Conservation (phyloP, 2,329 filamentous ascomycete genomes). For the Colletotrichum kahawae region DNA sequence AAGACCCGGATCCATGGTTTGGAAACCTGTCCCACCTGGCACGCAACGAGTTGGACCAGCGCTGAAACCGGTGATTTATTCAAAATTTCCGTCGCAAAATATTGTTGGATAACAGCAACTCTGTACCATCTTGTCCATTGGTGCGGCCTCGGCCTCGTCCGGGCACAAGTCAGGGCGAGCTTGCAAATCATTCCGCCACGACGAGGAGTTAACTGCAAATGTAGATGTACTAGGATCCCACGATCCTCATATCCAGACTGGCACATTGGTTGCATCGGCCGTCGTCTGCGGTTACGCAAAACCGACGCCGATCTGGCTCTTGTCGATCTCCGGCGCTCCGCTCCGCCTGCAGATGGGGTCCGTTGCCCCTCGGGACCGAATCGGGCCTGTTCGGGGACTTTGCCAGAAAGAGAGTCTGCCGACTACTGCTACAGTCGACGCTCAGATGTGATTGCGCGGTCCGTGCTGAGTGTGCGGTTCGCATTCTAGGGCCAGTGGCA, state of each 20-base stretch:
- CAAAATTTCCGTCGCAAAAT: not conserved
- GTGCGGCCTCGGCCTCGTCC: not conserved
- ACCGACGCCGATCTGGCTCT: not conserved
- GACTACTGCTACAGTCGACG: not conserved
- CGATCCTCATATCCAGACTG: not conserved
- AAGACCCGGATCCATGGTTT: not conserved
- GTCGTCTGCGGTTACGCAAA: not conserved
- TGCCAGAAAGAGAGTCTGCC: not conserved
- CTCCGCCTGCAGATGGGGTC: not conserved
- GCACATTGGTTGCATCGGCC: not conserved
- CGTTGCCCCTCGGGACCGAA: conserved; percentile 2
- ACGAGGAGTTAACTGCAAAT: not conserved
- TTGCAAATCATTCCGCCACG: too few relatives aligned
- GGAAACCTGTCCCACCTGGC: not conserved
- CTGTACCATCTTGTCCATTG: not conserved
- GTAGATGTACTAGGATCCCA: not conserved
- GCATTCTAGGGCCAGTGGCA: not conserved
- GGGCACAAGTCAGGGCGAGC: not conserved
- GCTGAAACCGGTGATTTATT: not conserved
- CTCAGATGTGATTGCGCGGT: not conserved
- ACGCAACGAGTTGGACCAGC: not conserved
- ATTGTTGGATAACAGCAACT: not conserved
- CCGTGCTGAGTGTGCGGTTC: not conserved
- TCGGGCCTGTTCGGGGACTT: not conserved
- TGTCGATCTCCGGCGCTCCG: not conserved